Conservation (phyloP, 2,329 filamentous ascomycete species). For the Chrysoporthe austroafricana region DNA sequence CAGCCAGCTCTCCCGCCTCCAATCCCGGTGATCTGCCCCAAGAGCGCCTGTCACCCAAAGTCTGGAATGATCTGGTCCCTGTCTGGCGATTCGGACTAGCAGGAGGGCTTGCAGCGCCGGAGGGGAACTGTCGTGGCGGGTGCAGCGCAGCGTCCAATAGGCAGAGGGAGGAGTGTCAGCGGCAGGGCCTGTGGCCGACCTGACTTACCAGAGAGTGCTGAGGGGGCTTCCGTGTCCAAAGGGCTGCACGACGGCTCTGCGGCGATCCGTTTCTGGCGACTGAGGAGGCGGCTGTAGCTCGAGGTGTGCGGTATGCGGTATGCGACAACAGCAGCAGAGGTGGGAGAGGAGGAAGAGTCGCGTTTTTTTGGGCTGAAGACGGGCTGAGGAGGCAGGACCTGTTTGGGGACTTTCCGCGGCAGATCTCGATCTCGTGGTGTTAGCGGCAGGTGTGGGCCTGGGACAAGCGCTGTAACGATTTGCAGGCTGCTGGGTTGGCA, state of each 20-base stretch:
- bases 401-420: background rate
- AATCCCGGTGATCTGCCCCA: background rate
- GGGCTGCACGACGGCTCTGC: background rate
- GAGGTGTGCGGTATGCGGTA: background rate
- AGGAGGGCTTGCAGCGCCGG: background rate
- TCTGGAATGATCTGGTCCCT: background rate
- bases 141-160: background rate
- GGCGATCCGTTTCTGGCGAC: background rate
- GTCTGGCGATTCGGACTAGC: background rate
- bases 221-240: background rate
- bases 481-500: constrained; percentile 6
- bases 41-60: background rate
- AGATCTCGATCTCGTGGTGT: constrained; percentile 8
- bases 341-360: constrained; percentile 2
- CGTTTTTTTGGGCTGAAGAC: background rate
- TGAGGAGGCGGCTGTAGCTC: background rate
- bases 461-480: constrained; percentile 16
- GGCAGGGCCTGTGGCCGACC: background rate
- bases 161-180: background rate
- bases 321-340: background rate
- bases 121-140: background rate
- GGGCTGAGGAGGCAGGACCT: constrained; percentile 1
- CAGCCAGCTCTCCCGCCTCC: background rate
- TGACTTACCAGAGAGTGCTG: background rate
- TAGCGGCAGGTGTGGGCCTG: constrained; percentile 20